Evolutionary conservation across 2,329 filamentous ascomycete species (phyloP).

Genomic region (Trichoderma endophyticum): DNA sequence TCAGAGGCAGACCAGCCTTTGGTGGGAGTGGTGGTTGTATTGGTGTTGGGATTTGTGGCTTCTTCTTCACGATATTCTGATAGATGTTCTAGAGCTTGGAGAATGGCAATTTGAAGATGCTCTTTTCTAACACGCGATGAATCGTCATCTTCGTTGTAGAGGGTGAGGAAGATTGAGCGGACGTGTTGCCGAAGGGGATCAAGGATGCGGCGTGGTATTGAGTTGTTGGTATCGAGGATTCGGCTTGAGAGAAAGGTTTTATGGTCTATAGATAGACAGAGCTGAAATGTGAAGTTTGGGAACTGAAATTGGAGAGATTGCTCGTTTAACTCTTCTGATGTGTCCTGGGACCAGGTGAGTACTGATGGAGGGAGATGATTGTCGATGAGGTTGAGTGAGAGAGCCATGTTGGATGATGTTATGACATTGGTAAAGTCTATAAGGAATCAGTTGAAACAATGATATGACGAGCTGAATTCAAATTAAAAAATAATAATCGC

Average conservation of each 20-base stretch:
- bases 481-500: background rate
- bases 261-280: conserved; percentile 2
- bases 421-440: background rate
- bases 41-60: background rate
- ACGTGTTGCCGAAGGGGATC: conserved; percentile 22
- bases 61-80: background rate
- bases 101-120: background rate
- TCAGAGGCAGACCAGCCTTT: conserved; percentile 21
- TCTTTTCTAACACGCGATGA: background rate
- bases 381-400: background rate
- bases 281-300: background rate
- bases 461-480: background rate
- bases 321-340: background rate
- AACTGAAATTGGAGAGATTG: background rate
- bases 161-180: conserved; percentile 17
- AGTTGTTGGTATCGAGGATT: background rate
- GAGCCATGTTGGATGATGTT: background rate
- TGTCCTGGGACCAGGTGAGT: background rate
- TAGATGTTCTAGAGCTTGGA: background rate
- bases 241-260: background rate
- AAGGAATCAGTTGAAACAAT: background rate
- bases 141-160: background rate
- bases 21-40: background rate
- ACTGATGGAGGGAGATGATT: background rate
- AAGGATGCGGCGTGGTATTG: conserved; percentile 11